Percentiles rank a stretch among this genome's conserved stretches.
Evolutionary conservation across 345 rosid species (phyloP).

Genomic region (Lumnitzera racemosa): DNA sequence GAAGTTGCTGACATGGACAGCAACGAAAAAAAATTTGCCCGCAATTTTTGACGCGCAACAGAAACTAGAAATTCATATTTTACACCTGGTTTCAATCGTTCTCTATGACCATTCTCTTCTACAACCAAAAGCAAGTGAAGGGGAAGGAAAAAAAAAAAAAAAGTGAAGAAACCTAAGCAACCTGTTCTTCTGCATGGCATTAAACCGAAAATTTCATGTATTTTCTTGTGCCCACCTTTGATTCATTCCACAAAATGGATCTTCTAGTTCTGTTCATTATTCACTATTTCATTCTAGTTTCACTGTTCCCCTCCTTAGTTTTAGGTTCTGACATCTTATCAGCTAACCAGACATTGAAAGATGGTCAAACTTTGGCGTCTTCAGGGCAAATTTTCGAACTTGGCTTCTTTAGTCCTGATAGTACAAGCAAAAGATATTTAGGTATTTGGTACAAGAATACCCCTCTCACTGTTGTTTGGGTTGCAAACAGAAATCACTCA

Average conservation of each 20-base stretch:
- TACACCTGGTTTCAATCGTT: too few relatives aligned
- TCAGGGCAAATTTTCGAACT: conserved; percentile 13
- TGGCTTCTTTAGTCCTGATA: conserved; percentile 17
- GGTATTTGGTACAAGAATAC: conserved; percentile 22
- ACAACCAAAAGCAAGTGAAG: too few relatives aligned
- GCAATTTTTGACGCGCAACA: too few relatives aligned
- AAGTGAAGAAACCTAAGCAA: too few relatives aligned
- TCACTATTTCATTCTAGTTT: neutral
- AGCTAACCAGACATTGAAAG: conserved; percentile 5
- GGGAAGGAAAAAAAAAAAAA: too few relatives aligned
- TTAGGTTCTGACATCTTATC: conserved; percentile 7
- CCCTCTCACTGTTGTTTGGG: conserved; percentile 16
- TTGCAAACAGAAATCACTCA: conserved; percentile 20
- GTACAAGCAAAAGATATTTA: conserved; percentile 6
- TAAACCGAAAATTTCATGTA: neutral
- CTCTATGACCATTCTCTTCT: too few relatives aligned
- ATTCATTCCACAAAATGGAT: neutral
- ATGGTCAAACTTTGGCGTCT: conserved; percentile 17
- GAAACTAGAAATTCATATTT: too few relatives aligned
- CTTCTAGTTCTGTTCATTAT: neutral
- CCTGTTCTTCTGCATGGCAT: neutral
- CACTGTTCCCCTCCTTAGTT: neutral
- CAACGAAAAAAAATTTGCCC: too few relatives aligned
- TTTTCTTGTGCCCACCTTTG: too few relatives aligned
- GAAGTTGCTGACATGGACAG: too few relatives aligned